A percentile compares a stretch with the other conserved stretches of the same genome.
Evolutionary conservation across 2,329 filamentous ascomycete genomes (phyloP).

Genomic region (Bipolaris bicolor): DNA sequence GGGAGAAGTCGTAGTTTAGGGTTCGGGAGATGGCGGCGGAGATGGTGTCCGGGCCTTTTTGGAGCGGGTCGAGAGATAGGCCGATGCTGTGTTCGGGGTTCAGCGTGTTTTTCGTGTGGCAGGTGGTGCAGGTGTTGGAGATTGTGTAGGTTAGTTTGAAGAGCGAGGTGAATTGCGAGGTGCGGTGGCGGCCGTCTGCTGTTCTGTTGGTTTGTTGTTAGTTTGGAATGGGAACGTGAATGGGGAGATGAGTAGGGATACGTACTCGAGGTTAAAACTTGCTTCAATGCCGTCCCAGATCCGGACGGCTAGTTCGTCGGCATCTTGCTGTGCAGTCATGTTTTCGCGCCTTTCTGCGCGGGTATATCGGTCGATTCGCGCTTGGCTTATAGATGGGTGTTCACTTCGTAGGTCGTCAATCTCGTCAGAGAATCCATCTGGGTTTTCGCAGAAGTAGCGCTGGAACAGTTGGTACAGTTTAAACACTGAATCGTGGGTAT

Average conservation of each 20-base stretch:
- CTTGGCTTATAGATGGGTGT: neutral
- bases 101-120: neutral
- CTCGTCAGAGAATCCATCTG: neutral
- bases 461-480: neutral
- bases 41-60: neutral
- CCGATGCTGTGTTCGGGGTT: neutral
- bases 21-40: neutral
- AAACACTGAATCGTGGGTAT: neutral
- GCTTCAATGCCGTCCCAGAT: neutral
- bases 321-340: slow-evolving; percentile 3
- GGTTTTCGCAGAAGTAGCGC: neutral
- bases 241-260: neutral
- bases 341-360: neutral
- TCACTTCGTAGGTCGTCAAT: neutral
- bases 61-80: neutral
- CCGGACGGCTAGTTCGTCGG: neutral
- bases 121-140: neutral
- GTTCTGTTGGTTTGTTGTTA: neutral
- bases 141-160: neutral
- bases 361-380: neutral
- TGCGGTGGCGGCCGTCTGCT: neutral
- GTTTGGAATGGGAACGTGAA: neutral
- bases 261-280: neutral
- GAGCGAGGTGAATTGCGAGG: neutral
- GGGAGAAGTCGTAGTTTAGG: neutral